Evolutionary conservation across 257 asterid species (phyloP).

Genomic region (Oldenlandia corymbosa): DNA sequence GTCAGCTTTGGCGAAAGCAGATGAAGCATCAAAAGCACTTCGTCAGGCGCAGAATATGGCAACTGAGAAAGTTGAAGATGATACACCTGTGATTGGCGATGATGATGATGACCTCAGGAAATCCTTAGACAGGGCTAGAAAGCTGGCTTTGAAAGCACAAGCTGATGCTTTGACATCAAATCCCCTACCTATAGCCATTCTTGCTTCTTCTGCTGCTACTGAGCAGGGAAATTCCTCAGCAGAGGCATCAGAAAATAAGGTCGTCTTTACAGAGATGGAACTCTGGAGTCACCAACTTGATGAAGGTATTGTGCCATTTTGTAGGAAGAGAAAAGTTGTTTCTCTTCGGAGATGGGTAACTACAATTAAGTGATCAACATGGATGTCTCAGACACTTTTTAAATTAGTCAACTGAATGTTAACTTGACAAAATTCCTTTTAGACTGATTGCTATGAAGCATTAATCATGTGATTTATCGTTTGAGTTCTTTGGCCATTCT

Average conservation of each 20-base stretch:
- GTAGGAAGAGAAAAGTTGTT: not conserved
- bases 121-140: slow-evolving; percentile 89
- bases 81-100: slow-evolving; percentile 59
- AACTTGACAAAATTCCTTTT: too few relatives aligned
- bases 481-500: not conserved
- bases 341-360: not conserved
- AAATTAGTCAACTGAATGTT: too few relatives aligned
- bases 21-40: slow-evolving; percentile 89
- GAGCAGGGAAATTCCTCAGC: slow-evolving; percentile 38
- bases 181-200: slow-evolving; percentile 41
- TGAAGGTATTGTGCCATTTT: slow-evolving; percentile 46
- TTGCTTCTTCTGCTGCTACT: slow-evolving; percentile 44
- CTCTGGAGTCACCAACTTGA: slow-evolving; percentile 95
- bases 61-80: slow-evolving; percentile 52
- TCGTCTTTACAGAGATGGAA: slow-evolving; percentile 96
- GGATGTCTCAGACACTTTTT: too few relatives aligned
- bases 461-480: not conserved
- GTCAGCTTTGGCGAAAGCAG: slow-evolving; percentile 78
- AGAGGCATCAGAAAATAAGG: slow-evolving; percentile 68
- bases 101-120: slow-evolving; percentile 87
- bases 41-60: slow-evolving; percentile 38
- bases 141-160: slow-evolving; percentile 63
- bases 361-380: too few relatives aligned
- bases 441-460: not conserved
- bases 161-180: slow-evolving; percentile 43